phyloP scores from a whole-genome alignment of 140 eudicot species.

The Ambrosia hybrid region DNA sequence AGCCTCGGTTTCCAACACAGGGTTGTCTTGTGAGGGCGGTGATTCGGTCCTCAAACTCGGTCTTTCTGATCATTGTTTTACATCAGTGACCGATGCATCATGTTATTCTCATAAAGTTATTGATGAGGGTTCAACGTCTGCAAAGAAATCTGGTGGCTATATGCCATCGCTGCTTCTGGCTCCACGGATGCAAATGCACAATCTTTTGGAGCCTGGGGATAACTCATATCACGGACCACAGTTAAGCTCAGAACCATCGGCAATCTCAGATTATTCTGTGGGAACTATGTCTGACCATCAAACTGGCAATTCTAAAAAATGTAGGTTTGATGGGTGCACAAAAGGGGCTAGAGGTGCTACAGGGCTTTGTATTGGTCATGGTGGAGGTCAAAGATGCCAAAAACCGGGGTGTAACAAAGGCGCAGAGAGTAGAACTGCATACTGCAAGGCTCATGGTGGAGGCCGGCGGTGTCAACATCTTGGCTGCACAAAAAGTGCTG shows the following conservation, averaged over 20 bases:
- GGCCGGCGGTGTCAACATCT: conserved; percentile 80
- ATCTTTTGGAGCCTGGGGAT: conserved; percentile 37
- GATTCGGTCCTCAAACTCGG: conserved; percentile 73
- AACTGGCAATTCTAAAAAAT: conserved; percentile 48
- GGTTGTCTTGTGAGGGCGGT: conserved; percentile 37
- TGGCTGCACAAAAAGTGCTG: conserved; percentile 96
- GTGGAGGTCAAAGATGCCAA: conserved; percentile 96
- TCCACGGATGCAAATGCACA: conserved; percentile 53
- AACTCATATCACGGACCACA: conserved; percentile 45
- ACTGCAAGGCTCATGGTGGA: conserved; percentile 95
- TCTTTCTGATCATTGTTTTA: conserved; percentile 56
- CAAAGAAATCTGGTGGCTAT: conserved; percentile 83
- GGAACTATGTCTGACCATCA: conserved; percentile 59
- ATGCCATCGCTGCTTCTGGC: conserved; percentile 76
- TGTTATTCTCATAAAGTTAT: conserved; percentile 35
- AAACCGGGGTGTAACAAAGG: conserved; percentile 95
- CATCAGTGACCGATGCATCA: conserved; percentile 32
- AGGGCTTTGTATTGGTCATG: conserved; percentile 94
- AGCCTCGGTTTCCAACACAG: conserved; percentile 30
- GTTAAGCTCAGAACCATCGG: conserved; percentile 71
- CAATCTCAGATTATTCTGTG: conserved; percentile 60
- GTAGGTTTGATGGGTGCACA: conserved; percentile 69
- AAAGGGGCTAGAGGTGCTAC: conserved; percentile 96
- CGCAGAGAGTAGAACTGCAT: conserved; percentile 91
- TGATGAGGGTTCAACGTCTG: conserved; percentile 92